Conservation (phyloP, 129 eudicot genomes). For the Erigeron canadensis region DNA sequence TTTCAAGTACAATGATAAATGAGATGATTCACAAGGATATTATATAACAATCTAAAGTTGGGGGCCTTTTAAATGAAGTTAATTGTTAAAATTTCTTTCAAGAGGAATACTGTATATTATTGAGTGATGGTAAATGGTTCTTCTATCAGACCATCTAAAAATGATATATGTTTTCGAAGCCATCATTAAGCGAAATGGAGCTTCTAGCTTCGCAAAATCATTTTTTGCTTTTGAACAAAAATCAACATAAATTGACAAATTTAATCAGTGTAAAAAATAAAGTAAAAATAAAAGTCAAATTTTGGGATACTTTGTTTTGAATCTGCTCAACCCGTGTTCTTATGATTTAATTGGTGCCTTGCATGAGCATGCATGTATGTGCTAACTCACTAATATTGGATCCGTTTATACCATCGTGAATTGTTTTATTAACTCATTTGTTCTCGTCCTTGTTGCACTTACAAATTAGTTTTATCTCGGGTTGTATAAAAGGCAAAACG, state of each 20-base stretch:
- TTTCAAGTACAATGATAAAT: neutral
- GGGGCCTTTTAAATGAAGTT: neutral
- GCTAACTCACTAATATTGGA: neutral
- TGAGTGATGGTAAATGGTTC: neutral
- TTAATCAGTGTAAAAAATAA: too few relatives aligned
- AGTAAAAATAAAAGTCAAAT: neutral
- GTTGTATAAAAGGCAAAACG: neutral
- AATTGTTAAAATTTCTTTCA: neutral
- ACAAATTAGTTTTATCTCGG: neutral
- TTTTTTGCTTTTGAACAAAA: too few relatives aligned
- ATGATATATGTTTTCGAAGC: neutral
- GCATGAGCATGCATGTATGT: neutral
- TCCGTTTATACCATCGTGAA: neutral
- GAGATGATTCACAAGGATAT: neutral
- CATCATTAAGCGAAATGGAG: neutral
- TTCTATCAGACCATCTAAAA: neutral
- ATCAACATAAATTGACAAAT: too few relatives aligned
- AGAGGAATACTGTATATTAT: neutral
- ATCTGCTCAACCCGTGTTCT: neutral
- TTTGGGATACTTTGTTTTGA: neutral
- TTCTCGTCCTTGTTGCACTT: neutral
- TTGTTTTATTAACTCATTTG: neutral
- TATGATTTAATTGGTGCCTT: neutral
- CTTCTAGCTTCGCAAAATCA: too few relatives aligned
- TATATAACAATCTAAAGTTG: neutral